phyloP scores from a whole-genome alignment of 495 filamentous ascomycete species.

The Lasiosphaeria ovina region DNA sequence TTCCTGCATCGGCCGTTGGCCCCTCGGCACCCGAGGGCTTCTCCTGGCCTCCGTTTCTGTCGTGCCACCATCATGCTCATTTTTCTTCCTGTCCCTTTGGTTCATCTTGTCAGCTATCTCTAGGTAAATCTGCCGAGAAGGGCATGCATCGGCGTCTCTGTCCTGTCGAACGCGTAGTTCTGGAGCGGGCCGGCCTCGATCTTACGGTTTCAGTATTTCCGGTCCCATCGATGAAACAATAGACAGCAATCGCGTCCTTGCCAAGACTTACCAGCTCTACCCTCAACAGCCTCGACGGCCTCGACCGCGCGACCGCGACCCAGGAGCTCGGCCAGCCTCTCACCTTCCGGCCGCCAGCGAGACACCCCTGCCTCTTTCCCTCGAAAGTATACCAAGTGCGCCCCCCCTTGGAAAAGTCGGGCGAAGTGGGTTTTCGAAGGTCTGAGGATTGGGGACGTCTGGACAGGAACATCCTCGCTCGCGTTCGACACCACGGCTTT shows the following conservation, averaged over 20 bases:
- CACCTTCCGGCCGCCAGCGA: constrained; percentile 11
- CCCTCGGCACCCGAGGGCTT: no score
- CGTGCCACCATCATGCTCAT: neutral
- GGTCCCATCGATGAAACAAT: constrained; percentile 31
- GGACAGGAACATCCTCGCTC: neutral
- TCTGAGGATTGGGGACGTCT: neutral
- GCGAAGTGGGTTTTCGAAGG: constrained; percentile 2
- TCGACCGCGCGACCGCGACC: neutral
- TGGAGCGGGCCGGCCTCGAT: constrained; percentile 21
- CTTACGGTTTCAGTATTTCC: constrained; percentile 26
- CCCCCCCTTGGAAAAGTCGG: constrained; percentile 5
- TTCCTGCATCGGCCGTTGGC: no score
- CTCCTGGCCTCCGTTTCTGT: neutral
- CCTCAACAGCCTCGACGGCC: neutral
- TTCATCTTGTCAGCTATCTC: neutral
- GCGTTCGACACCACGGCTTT: constrained; percentile 6
- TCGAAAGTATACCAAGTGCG: constrained; percentile 11
- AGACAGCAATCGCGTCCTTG: constrained; percentile 23
- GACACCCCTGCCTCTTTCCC: constrained; percentile 20
- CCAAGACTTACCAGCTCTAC: neutral
- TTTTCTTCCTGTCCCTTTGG: neutral
- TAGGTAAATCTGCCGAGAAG: neutral
- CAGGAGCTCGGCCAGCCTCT: constrained; percentile 17
- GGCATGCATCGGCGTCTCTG: neutral
- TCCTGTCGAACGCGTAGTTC: neutral